phyloP scores from a whole-genome alignment of 2,329 filamentous ascomycete species.

The Colletotrichum sp. region DNA sequence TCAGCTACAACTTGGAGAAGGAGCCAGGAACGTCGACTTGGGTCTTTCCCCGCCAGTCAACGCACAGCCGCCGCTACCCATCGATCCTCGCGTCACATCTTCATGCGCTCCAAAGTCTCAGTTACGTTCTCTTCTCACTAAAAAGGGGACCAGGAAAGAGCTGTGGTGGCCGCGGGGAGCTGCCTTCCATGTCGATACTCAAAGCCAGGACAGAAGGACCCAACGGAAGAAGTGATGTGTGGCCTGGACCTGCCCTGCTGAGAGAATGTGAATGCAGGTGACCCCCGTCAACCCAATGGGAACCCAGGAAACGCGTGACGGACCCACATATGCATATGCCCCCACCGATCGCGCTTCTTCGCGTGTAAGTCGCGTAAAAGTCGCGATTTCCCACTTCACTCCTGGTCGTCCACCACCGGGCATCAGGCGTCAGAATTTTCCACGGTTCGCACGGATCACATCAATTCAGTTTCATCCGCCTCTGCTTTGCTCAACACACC shows the following conservation, averaged over 20 bases:
- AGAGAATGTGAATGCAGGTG: neutral
- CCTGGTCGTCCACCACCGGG: neutral
- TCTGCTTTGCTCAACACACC: neutral
- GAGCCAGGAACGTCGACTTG: neutral
- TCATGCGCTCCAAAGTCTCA: neutral
- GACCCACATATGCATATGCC: neutral
- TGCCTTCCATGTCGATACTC: neutral
- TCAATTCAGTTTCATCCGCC: neutral
- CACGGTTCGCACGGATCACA: constrained; percentile 5
- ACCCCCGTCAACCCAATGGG: neutral
- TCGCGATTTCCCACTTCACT: constrained; percentile 6
- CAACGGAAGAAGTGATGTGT: neutral
- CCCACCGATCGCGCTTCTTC: neutral
- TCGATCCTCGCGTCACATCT: constrained; percentile 2
- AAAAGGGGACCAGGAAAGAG: neutral
- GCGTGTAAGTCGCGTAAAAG: neutral
- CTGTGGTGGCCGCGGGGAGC: neutral
- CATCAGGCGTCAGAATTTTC: neutral
- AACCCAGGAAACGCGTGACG: neutral
- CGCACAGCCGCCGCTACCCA: neutral
- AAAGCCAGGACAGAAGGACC: neutral
- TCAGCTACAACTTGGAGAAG: neutral
- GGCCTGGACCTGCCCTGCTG: neutral
- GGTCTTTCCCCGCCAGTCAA: neutral
- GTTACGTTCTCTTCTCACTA: neutral